phyloP scores from a whole-genome alignment of 495 filamentous ascomycete species.

The Chaetomium fimeti region DNA sequence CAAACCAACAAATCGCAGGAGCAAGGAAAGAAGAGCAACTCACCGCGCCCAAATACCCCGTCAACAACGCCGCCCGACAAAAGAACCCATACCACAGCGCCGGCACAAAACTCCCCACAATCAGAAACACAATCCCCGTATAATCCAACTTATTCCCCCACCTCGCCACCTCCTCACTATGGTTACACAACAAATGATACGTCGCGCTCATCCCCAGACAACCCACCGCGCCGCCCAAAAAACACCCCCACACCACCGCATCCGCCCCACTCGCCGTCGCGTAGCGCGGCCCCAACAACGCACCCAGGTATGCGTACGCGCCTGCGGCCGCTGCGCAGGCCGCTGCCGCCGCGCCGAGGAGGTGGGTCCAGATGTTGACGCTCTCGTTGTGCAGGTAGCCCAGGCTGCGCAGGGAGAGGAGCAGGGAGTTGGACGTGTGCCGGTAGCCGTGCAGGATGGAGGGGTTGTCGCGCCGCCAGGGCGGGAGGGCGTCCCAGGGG shows the following conservation, averaged over 20 bases:
- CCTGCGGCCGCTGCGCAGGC: no score
- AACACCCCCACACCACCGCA: constrained; percentile 69
- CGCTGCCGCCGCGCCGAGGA: constrained; percentile 59
- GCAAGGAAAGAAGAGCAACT: constrained; percentile 19
- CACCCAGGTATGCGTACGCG: constrained; percentile 33
- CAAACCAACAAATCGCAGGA: background rate
- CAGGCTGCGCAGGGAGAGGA: constrained; percentile 36
- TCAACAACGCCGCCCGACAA: constrained; percentile 60
- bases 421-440: constrained; percentile 40
- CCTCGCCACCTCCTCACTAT: constrained; percentile 42
- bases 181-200: constrained; percentile 52
- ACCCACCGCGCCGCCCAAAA: constrained; percentile 70
- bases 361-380: constrained; percentile 93
- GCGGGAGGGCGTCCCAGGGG: constrained; percentile 46
- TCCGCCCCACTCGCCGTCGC: constrained; percentile 62
- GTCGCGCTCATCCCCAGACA: constrained; percentile 85
- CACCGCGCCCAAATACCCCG: constrained; percentile 73
- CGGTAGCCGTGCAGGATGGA: constrained; percentile 47
- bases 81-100: constrained; percentile 85
- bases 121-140: constrained; percentile 83
- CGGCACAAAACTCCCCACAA: constrained; percentile 83
- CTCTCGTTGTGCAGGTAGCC: constrained; percentile 71
- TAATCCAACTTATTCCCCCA: constrained; percentile 73
- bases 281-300: constrained; percentile 62
- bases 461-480: constrained; percentile 50